Evolutionary conservation across 2,329 filamentous ascomycete species (phyloP).

Genomic region (Ceratocystis eucalypticola): DNA sequence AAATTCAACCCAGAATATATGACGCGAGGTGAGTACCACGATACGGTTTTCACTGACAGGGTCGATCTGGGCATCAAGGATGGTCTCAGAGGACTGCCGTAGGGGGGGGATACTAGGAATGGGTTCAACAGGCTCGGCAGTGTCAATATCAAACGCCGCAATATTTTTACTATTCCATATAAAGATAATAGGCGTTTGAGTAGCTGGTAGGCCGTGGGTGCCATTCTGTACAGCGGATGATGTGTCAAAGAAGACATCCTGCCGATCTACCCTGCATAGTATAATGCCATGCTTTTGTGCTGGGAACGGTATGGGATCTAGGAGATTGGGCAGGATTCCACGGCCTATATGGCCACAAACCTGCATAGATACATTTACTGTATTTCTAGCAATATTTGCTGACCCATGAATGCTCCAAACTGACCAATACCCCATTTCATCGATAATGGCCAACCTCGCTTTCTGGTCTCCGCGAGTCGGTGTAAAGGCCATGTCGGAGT

Average conservation of each 20-base stretch:
- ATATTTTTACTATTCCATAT: slow-evolving; percentile 17
- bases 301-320: slow-evolving; percentile 24
- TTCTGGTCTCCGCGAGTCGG: slow-evolving; percentile 31
- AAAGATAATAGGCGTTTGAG: slow-evolving; percentile 11
- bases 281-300: slow-evolving; percentile 32
- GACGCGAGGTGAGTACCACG: slow-evolving; percentile 18
- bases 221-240: neutral
- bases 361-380: slow-evolving; percentile 26
- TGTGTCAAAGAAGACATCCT: neutral
- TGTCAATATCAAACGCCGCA: slow-evolving; percentile 11
- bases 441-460: slow-evolving; percentile 52
- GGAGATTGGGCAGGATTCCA: slow-evolving; percentile 28
- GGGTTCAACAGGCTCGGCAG: neutral
- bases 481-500: slow-evolving; percentile 54
- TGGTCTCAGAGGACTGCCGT: slow-evolving; percentile 13
- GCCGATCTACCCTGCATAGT: slow-evolving; percentile 25
- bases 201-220: too few relatives aligned
- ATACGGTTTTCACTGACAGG: slow-evolving; percentile 8
- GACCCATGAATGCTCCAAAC: slow-evolving; percentile 46
- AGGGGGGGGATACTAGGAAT: slow-evolving; percentile 12
- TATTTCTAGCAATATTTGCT: slow-evolving; percentile 26
- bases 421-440: slow-evolving; percentile 52
- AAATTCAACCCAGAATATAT: slow-evolving; percentile 16
- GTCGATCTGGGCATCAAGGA: slow-evolving; percentile 16
- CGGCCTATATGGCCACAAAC: slow-evolving; percentile 34